phyloP scores from a whole-genome alignment of 495 filamentous ascomycete species.

The Talaromyces nanjingensis region DNA sequence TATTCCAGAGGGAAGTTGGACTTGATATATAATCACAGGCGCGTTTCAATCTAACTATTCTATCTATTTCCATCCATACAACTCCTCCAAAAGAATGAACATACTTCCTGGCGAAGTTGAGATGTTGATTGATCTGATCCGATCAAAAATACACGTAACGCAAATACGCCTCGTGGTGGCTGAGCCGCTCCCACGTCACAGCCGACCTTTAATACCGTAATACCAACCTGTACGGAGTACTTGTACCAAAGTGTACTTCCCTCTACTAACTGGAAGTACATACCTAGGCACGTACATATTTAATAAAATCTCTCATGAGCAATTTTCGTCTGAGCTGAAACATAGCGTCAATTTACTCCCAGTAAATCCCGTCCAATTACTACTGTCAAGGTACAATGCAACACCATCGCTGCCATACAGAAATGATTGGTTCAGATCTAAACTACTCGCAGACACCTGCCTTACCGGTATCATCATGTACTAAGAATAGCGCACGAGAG shows the following conservation, averaged over 20 bases:
- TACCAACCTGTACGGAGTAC: not conserved
- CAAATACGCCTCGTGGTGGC: not conserved
- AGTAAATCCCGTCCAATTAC: not conserved
- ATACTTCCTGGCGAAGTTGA: not conserved
- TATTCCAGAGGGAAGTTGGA: not conserved
- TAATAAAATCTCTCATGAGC: not conserved
- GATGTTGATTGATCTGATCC: not conserved
- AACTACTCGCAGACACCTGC: not conserved
- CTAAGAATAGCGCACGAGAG: not conserved
- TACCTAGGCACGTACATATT: too few species aligned
- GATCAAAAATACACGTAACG: not conserved
- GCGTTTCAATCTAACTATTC: not conserved
- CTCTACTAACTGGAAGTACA: not conserved
- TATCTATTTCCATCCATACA: not conserved
- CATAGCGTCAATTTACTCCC: not conserved
- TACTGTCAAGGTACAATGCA: not conserved
- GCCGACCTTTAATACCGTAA: not conserved
- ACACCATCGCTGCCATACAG: not conserved
- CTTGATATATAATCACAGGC: not conserved
- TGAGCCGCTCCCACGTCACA: not conserved
- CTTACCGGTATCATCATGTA: not conserved
- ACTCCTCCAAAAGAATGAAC: not conserved
- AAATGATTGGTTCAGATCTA: not conserved
- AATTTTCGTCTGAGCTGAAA: not conserved
- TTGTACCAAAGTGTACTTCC: too few species aligned